These are phyloP conservation scores for Irpex sp. DNA, from an alignment of 1,284 basidiomycete genomes.

Conservation along the genomic window DNA sequence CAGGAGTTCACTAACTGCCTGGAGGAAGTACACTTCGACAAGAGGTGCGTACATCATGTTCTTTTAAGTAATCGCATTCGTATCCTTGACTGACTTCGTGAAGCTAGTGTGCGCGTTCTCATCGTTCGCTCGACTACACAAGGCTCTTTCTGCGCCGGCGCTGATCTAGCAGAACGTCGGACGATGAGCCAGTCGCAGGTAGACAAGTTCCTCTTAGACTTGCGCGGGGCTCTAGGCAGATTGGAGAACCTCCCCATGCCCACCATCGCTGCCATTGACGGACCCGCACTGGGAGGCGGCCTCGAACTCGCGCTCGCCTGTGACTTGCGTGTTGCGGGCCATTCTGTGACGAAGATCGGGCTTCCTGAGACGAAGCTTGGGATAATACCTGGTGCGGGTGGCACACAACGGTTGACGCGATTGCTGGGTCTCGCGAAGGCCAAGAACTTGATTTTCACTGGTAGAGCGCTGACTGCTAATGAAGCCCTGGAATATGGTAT, in stretches of 20 bases:
- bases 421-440: slow-evolving; percentile 80
- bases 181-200: slow-evolving; percentile 78
- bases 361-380: slow-evolving; percentile 84
- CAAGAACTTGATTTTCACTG: slow-evolving; percentile 87
- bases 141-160: slow-evolving; percentile 90
- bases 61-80: slow-evolving; percentile 1
- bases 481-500: slow-evolving; percentile 79
- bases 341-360: slow-evolving; percentile 72
- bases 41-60: slow-evolving; percentile 40
- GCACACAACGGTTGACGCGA: slow-evolving; percentile 84
- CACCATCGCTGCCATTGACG: slow-evolving; percentile 90
- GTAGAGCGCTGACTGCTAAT: slow-evolving; percentile 55
- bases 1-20: slow-evolving; percentile 75
- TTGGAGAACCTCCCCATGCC: slow-evolving; percentile 84
- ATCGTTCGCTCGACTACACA: slow-evolving; percentile 73
- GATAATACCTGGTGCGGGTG: slow-evolving; percentile 95
- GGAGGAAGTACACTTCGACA: slow-evolving; percentile 66
- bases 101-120: slow-evolving; percentile 65
- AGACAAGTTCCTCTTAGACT: slow-evolving; percentile 73
- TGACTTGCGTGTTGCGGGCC: slow-evolving; percentile 81
- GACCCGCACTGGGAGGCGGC: slow-evolving; percentile 89
- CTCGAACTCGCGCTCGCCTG: slow-evolving; percentile 85
- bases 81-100: not conserved
- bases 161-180: slow-evolving; percentile 84
- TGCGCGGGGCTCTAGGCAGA: slow-evolving; percentile 70